A percentile compares a stretch with the other conserved stretches of the same genome.
Conservation (phyloP, 768 basidiomycete genomes). For the Mrakia hoshinonis region DNA sequence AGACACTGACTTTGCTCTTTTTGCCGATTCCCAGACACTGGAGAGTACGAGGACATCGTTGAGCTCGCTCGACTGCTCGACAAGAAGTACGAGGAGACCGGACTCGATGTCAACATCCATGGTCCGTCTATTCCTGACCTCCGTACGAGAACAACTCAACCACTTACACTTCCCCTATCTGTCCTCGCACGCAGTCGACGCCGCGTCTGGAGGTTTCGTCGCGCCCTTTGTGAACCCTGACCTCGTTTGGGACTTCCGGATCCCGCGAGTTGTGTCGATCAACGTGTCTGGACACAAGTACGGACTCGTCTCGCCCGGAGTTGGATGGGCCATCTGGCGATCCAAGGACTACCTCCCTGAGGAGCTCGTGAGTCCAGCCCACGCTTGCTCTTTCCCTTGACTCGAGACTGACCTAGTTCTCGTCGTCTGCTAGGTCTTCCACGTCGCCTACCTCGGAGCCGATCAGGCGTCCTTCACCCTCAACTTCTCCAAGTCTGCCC, state of each 20-base stretch:
- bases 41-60: constrained; percentile 34
- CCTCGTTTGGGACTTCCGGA: constrained; percentile 37
- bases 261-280: constrained; percentile 40
- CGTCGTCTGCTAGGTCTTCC: not conserved
- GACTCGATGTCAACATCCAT: constrained; percentile 37
- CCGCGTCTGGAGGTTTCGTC: constrained; percentile 27
- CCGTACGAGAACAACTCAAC: too few relatives aligned
- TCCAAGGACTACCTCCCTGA: constrained; percentile 38
- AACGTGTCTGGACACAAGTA: constrained; percentile 37
- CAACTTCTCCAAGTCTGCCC: constrained; percentile 33
- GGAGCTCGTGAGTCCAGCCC: constrained; percentile 39
- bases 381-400: not conserved
- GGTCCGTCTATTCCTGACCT: constrained; percentile 6
- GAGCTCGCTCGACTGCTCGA: constrained; percentile 33
- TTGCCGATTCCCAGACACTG: constrained; percentile 6
- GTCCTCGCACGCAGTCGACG: not conserved
- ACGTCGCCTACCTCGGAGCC: constrained; percentile 32
- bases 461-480: constrained; percentile 33
- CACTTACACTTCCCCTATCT: not conserved
- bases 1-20: not conserved
- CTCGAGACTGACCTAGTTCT: too few relatives aligned
- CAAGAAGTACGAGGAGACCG: constrained; percentile 35
- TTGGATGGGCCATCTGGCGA: constrained; percentile 40
- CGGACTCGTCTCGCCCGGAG: constrained; percentile 32
- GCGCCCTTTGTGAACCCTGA: constrained; percentile 35